These are phyloP conservation scores for Tricholoma sp. DNA, from an alignment of 768 basidiomycete genomes.

Conservation along the genomic window DNA sequence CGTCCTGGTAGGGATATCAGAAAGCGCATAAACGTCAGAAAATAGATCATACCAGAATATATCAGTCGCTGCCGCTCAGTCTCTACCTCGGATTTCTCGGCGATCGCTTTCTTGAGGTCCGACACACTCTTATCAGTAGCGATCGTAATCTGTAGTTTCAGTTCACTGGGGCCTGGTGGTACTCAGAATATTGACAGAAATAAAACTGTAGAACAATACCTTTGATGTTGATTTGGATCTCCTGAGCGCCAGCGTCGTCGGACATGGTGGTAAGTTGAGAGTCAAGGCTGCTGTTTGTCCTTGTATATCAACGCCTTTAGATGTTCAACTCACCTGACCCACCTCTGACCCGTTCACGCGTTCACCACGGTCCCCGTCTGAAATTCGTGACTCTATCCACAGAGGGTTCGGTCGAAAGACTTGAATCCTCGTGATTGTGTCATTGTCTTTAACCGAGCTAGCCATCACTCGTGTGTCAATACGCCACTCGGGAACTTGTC, in stretches of 20 bases:
- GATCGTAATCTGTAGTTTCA: conserved; percentile 74
- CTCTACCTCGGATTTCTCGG: not conserved
- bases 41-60: not conserved
- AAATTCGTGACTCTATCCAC: too few relatives aligned
- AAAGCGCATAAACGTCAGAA: not conserved
- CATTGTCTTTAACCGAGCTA: too few relatives aligned
- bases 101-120: not conserved
- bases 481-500: too few relatives aligned
- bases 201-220: conserved; percentile 31
- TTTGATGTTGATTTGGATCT: conserved; percentile 68
- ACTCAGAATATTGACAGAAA: not conserved
- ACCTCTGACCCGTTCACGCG: too few relatives aligned
- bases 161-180: conserved; percentile 73
- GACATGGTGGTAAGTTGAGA: not conserved
- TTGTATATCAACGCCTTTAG: not conserved
- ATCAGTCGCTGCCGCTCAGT: not conserved
- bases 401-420: too few relatives aligned
- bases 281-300: not conserved
- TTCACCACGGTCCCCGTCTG: too few relatives aligned
- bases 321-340: too few relatives aligned
- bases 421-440: too few relatives aligned
- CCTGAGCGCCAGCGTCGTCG: conserved; percentile 35
- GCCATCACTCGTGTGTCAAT: too few relatives aligned
- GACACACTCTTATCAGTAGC: not conserved
- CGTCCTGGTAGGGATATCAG: conserved; percentile 41